Conservation (phyloP, 1,284 basidiomycete species). For the Laetiporus sulphureus region DNA sequence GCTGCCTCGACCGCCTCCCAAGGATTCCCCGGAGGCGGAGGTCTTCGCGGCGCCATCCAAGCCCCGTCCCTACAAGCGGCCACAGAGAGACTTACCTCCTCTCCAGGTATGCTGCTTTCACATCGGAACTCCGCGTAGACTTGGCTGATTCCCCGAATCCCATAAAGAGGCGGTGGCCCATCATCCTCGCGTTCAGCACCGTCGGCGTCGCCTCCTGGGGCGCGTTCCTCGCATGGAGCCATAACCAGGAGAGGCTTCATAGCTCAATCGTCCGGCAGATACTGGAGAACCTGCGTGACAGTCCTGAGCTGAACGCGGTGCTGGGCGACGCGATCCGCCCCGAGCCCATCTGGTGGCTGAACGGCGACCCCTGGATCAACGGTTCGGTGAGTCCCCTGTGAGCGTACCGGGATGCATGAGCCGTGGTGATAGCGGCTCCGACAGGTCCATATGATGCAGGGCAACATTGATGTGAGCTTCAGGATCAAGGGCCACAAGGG, state of each 20-base stretch:
- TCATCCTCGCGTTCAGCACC: constrained; percentile 41
- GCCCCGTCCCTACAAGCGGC: constrained; percentile 28
- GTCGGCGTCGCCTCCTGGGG: constrained; percentile 59
- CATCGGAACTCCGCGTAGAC: not conserved
- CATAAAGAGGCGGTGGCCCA: constrained; percentile 50
- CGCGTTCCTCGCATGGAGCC: constrained; percentile 58
- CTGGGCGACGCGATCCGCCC: constrained; percentile 66
- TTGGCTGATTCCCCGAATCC: not conserved
- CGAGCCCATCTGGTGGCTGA: constrained; percentile 71
- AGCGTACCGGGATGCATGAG: not conserved
- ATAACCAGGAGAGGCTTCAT: constrained; percentile 73
- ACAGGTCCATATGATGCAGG: constrained; percentile 68
- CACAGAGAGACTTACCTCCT: constrained; percentile 36
- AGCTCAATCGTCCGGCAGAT: constrained; percentile 68
- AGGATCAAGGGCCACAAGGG: constrained; percentile 67
- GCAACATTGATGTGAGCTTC: constrained; percentile 72
- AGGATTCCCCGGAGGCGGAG: constrained; percentile 23
- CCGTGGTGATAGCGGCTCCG: not conserved
- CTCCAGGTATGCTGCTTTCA: constrained; percentile 33
- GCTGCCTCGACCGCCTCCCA: constrained; percentile 16
- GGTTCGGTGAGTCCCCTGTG: constrained; percentile 46
- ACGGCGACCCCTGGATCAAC: constrained; percentile 66
- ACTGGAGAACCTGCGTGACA: constrained; percentile 48
- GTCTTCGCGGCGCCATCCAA: constrained; percentile 29
- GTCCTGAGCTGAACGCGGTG: constrained; percentile 39